These are phyloP conservation scores for Ilex paraguariensis DNA, from an alignment of 305 asterid species.

Conservation along the genomic window DNA sequence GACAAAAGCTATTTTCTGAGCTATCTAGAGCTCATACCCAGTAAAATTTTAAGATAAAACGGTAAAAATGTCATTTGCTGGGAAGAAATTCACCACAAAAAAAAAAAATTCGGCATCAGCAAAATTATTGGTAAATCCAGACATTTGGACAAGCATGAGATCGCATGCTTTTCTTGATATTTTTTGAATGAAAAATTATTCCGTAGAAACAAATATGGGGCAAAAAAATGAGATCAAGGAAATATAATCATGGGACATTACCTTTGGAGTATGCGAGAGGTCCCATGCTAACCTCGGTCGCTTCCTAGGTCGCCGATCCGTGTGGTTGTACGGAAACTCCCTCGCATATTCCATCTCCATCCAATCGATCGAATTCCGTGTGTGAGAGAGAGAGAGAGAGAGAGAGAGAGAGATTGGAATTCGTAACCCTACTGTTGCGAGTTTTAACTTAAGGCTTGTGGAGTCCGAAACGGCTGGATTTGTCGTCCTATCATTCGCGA, in stretches of 20 bases:
- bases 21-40: no score
- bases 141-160: no score
- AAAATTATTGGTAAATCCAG: no score
- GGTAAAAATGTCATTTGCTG: no score
- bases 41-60: no score
- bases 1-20: no score
- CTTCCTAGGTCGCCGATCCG: conserved; percentile 47
- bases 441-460: background rate
- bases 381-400: background rate
- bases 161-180: background rate
- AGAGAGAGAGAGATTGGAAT: no score
- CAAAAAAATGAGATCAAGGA: background rate
- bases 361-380: background rate
- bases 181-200: background rate
- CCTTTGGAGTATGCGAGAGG: conserved; percentile 45
- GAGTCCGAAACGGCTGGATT: background rate
- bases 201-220: background rate
- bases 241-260: background rate
- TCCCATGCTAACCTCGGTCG: conserved; percentile 48
- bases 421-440: background rate
- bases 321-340: conserved; percentile 27
- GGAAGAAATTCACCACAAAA: background rate
- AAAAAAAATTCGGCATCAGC: background rate
- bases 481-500: background rate
- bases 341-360: conserved; percentile 27